These are phyloP conservation scores for Euphorbia schlechtendalii DNA, from an alignment of 441 rosid genomes.

Conservation along the genomic window DNA sequence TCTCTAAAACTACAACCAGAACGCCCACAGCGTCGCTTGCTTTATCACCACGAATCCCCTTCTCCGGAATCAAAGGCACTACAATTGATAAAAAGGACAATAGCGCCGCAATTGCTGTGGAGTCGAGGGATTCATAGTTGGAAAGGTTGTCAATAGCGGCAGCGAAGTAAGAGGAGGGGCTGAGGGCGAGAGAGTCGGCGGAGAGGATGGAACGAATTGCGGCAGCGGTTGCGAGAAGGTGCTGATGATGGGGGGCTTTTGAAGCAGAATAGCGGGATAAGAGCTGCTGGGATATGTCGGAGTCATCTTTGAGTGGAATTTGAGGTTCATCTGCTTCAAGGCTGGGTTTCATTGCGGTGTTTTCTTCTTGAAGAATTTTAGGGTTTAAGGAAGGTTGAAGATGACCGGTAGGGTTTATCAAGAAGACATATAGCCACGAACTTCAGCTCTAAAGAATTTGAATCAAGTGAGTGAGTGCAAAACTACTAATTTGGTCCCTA, in stretches of 20 bases:
- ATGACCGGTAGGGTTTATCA: not conserved
- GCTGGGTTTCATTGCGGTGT: conserved; percentile 4
- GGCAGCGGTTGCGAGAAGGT: conserved; percentile 80
- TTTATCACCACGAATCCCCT: conserved; percentile 40
- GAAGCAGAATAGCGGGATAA: conserved; percentile 83
- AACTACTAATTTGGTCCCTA: not conserved
- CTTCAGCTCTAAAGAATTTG: too few relatives aligned
- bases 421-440: too few relatives aligned
- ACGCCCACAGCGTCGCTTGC: conserved; percentile 64
- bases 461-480: too few relatives aligned
- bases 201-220: conserved; percentile 80
- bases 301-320: conserved; percentile 31
- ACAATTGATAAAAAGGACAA: conserved; percentile 60
- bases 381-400: conserved; percentile 6
- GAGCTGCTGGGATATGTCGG: conserved; percentile 75
- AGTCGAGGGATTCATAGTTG: conserved; percentile 34
- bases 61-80: conserved; percentile 42
- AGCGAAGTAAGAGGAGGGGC: conserved; percentile 61
- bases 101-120: conserved; percentile 61
- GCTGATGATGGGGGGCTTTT: conserved; percentile 80
- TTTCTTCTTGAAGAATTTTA: not conserved
- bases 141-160: conserved; percentile 59
- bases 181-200: conserved; percentile 51
- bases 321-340: conserved; percentile 9
- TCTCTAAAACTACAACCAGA: conserved; percentile 37